phyloP scores from a whole-genome alignment of 306 rosid genomes.

The Potentilla sterilis region DNA sequence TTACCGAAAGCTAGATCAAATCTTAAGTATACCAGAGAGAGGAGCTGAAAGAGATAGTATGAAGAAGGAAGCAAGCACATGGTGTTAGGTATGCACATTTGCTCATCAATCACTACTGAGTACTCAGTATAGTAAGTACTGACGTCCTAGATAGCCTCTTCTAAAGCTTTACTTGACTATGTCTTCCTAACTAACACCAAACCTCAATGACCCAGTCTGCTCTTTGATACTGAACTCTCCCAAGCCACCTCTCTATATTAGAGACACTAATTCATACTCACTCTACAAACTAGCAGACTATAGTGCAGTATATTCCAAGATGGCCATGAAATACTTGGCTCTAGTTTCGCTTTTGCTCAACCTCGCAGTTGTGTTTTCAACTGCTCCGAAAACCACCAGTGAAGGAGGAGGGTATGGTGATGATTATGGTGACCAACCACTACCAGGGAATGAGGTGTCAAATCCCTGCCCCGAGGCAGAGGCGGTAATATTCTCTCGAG shows the following conservation, averaged over 20 bases:
- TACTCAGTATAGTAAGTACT: not conserved
- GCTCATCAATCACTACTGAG: not conserved
- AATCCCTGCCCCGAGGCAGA: slow-evolving; percentile 66
- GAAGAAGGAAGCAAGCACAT: slow-evolving; percentile 23
- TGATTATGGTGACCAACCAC: slow-evolving; percentile 31
- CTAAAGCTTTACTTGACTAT: slow-evolving; percentile 11
- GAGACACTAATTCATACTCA: not conserved
- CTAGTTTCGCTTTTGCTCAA: slow-evolving; percentile 38
- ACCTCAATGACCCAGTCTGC: slow-evolving; percentile 14
- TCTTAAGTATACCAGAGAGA: not conserved
- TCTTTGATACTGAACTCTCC: not conserved
- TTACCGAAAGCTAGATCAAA: not conserved
- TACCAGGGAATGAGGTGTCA: slow-evolving; percentile 33
- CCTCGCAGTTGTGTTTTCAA: slow-evolving; percentile 34
- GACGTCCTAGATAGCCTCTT: not conserved
- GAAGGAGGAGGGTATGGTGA: slow-evolving; percentile 41
- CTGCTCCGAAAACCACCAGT: slow-evolving; percentile 12
- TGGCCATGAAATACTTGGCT: slow-evolving; percentile 27
- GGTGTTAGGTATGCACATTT: slow-evolving; percentile 19
- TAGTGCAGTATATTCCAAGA: slow-evolving; percentile 17
- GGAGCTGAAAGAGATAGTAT: not conserved
- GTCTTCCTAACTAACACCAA: slow-evolving; percentile 17
- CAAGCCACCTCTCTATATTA: slow-evolving; percentile 3
- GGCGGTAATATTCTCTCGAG: slow-evolving; percentile 60
- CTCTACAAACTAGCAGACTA: slow-evolving; percentile 6